A percentile compares a stretch with the other conserved stretches of the same genome.
Evolutionary conservation across 805 yeast species (phyloP).

Genomic region (Candida sanyiensis): DNA sequence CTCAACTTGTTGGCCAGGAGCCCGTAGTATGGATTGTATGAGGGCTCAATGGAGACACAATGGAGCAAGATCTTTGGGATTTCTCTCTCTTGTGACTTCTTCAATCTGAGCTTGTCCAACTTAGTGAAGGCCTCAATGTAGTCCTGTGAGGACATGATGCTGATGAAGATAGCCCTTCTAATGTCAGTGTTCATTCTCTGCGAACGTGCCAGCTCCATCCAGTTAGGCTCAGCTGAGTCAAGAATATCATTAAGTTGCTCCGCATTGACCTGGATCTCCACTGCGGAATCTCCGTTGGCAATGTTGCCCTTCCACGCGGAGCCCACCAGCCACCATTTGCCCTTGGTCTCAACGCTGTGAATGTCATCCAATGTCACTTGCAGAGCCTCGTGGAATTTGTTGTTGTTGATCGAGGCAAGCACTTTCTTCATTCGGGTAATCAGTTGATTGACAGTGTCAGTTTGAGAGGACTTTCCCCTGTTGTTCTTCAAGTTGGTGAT

Average conservation of each 20-base stretch:
- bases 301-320: constrained; percentile 89
- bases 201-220: constrained; percentile 78
- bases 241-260: constrained; percentile 18
- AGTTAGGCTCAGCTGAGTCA: constrained; percentile 51
- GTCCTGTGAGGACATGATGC: constrained; percentile 93
- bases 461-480: constrained; percentile 46
- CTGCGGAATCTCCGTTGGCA: constrained; percentile 8
- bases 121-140: constrained; percentile 82
- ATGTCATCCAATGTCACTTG: constrained; percentile 84
- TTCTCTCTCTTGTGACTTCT: constrained; percentile 76
- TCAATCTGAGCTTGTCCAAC: constrained; percentile 72
- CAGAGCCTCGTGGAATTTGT: constrained; percentile 61
- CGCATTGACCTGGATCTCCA: constrained; percentile 21
- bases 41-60: constrained; percentile 77
- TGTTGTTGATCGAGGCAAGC: constrained; percentile 45
- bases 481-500: constrained; percentile 83
- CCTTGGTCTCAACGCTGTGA: constrained; percentile 65
- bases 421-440: constrained; percentile 57
- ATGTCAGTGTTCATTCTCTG: constrained; percentile 96
- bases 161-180: constrained; percentile 87
- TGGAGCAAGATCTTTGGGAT: constrained; percentile 81
- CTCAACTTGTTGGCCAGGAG: constrained; percentile 73
- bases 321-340: constrained; percentile 99
- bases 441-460: constrained; percentile 47
- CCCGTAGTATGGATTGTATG: constrained; percentile 87